A percentile compares a stretch with the other conserved stretches of the same genome.
Evolutionary conservation across 345 rosid species (phyloP).

Genomic region (Aegle marmelos): DNA sequence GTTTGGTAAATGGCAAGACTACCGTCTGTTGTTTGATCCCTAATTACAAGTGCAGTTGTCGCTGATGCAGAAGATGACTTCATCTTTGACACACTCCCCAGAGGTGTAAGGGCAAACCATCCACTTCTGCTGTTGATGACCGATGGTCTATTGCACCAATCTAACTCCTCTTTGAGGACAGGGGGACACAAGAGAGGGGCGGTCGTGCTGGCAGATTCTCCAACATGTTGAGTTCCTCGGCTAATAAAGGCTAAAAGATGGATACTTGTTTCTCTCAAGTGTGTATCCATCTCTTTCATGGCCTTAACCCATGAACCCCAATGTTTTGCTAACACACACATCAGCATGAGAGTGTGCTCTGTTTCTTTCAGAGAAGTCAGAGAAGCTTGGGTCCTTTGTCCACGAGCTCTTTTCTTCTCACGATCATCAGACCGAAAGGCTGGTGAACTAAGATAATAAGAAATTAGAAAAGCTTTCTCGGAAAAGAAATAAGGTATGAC

Average conservation of each 20-base stretch:
- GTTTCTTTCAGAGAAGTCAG: constrained; percentile 69
- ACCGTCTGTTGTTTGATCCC: constrained; percentile 46
- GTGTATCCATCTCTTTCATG: constrained; percentile 74
- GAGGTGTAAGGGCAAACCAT: constrained; percentile 83
- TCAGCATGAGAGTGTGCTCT: constrained; percentile 76
- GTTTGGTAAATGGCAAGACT: constrained; percentile 45
- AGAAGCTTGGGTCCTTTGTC: constrained; percentile 60
- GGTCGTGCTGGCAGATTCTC: constrained; percentile 49
- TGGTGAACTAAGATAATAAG: constrained; percentile 66
- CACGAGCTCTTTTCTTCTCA: constrained; percentile 64
- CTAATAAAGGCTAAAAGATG: constrained; percentile 87
- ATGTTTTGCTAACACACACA: constrained; percentile 66
- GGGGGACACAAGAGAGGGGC: constrained; percentile 65
- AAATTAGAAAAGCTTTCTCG: constrained; percentile 67
- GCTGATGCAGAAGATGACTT: constrained; percentile 39
- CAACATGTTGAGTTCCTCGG: constrained; percentile 58
- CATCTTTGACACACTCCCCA: constrained; percentile 46
- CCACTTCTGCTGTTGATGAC: constrained; percentile 63
- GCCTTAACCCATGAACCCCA: constrained; percentile 72
- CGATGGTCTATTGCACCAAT: constrained; percentile 56
- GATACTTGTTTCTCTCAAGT: constrained; percentile 70
- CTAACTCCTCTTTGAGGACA: constrained; percentile 56
- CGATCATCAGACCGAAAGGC: constrained; percentile 62
- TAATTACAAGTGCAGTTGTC: constrained; percentile 43
- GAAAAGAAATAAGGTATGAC: constrained; percentile 66